A percentile compares a stretch with the other conserved stretches of the same genome.
Conservation (phyloP, 495 filamentous ascomycete species). For the Niebla homalea region DNA sequence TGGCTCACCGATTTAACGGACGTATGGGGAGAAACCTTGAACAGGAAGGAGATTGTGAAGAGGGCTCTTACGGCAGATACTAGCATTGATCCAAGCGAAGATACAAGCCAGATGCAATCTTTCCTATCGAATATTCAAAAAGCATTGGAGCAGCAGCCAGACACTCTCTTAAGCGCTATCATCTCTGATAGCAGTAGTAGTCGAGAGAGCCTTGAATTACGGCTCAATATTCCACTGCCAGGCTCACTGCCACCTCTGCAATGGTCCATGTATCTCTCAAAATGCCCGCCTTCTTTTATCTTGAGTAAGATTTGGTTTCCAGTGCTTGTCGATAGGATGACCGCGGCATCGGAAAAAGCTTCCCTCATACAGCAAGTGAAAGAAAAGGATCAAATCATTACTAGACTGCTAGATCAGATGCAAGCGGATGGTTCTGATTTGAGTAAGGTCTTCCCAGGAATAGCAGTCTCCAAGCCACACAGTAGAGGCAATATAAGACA, state of each 20-base stretch:
- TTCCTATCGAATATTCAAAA: constrained; percentile 60
- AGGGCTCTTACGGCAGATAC: constrained; percentile 53
- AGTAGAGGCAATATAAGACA: constrained; percentile 24
- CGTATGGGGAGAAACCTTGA: constrained; percentile 68
- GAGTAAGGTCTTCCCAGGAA: constrained; percentile 54
- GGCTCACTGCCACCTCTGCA: constrained; percentile 50
- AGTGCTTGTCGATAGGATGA: constrained; percentile 44
- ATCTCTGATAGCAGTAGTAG: constrained; percentile 11
- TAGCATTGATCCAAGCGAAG: constrained; percentile 77
- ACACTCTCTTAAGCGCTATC: constrained; percentile 21
- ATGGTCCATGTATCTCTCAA: constrained; percentile 53
- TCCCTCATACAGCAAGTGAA: constrained; percentile 45
- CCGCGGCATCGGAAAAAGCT: constrained; percentile 35
- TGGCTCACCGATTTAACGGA: constrained; percentile 72
- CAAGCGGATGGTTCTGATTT: constrained; percentile 55
- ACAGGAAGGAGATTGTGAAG: constrained; percentile 46
- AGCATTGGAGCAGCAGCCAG: constrained; percentile 36
- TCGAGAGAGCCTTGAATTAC: constrained; percentile 37
- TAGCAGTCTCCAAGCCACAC: constrained; percentile 30
- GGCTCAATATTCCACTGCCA: constrained; percentile 49
- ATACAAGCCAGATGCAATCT: constrained; percentile 52
- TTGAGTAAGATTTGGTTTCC: constrained; percentile 56
- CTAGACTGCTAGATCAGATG: constrained; percentile 65
- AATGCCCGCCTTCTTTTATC: constrained; percentile 37
- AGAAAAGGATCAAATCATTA: constrained; percentile 70